These are phyloP conservation scores for Aotearoamyces nothofagi DNA, from an alignment of 2,329 filamentous ascomycete species.

Conservation along the genomic window DNA sequence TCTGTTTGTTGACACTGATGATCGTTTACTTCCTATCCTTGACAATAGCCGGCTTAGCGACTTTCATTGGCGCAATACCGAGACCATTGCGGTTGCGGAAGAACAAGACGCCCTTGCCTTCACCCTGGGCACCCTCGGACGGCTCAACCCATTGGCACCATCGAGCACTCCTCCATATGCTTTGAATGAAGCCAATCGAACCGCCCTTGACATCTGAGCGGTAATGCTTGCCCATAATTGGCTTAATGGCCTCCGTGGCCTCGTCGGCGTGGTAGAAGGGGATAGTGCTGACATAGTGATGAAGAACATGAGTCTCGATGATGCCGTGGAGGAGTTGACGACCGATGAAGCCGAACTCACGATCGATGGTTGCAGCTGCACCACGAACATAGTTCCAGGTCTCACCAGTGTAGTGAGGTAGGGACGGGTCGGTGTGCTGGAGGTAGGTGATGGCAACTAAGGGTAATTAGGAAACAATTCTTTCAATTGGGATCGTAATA, in stretches of 20 bases:
- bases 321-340: conserved; percentile 87
- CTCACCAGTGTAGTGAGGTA: conserved; percentile 78
- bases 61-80: conserved; percentile 28
- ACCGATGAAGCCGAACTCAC: conserved; percentile 92
- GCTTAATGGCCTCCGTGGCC: conserved; percentile 85
- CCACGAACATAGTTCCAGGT: conserved; percentile 90
- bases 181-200: conserved; percentile 65
- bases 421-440: conserved; percentile 88
- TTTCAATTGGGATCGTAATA: neutral
- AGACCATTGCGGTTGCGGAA: conserved; percentile 90
- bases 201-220: conserved; percentile 68
- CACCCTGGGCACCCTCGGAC: conserved; percentile 62
- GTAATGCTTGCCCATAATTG: conserved; percentile 92
- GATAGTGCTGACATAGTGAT: conserved; percentile 93
- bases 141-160: conserved; percentile 98
- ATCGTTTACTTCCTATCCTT: too few species aligned
- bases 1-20: too few species aligned
- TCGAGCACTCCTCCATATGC: conserved; percentile 67
- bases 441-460: conserved; percentile 91
- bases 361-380: conserved; percentile 89
- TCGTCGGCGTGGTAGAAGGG: conserved; percentile 96
- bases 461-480: conserved; percentile 12
- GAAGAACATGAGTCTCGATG: conserved; percentile 92
- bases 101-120: conserved; percentile 77
- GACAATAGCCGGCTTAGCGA: too few species aligned